Conservation (phyloP, 2,329 filamentous ascomycete genomes). For the Aspergillus spinulosporus region DNA sequence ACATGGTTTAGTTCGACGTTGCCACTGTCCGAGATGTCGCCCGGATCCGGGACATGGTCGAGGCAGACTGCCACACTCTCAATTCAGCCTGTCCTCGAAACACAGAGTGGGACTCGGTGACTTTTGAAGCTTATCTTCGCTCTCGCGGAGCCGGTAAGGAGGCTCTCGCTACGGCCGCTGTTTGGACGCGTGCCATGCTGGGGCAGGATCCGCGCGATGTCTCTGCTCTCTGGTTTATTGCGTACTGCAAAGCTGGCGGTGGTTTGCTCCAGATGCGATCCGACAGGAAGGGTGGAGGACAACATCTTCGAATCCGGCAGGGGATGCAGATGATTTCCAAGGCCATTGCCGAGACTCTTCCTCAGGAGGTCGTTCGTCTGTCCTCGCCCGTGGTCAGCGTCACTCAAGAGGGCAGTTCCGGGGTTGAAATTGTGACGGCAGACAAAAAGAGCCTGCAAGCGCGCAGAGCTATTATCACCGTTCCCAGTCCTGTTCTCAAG, state of each 20-base stretch:
- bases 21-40: slow-evolving; percentile 30
- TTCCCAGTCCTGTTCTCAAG: slow-evolving; percentile 50
- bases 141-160: slow-evolving; percentile 30
- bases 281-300: slow-evolving; percentile 54
- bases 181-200: slow-evolving; percentile 55
- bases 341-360: slow-evolving; percentile 40
- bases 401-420: background rate
- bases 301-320: slow-evolving; percentile 52
- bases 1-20: slow-evolving; percentile 22
- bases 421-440: background rate
- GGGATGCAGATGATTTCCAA: slow-evolving; percentile 49
- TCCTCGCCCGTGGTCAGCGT: slow-evolving; percentile 14
- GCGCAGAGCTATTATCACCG: slow-evolving; percentile 50
- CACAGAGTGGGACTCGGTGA: slow-evolving; percentile 38
- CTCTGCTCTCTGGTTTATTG: slow-evolving; percentile 45
- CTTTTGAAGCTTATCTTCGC: slow-evolving; percentile 42
- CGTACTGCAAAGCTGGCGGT: no score
- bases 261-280: slow-evolving; percentile 47
- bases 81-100: slow-evolving; percentile 27
- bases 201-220: slow-evolving; percentile 53
- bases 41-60: slow-evolving; percentile 38
- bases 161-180: slow-evolving; percentile 39
- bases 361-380: slow-evolving; percentile 18
- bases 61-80: slow-evolving; percentile 42
- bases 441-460: slow-evolving; percentile 27